Evolutionary conservation across 495 filamentous ascomycete species (phyloP).

Genomic region (Pyrenula massariospora): DNA sequence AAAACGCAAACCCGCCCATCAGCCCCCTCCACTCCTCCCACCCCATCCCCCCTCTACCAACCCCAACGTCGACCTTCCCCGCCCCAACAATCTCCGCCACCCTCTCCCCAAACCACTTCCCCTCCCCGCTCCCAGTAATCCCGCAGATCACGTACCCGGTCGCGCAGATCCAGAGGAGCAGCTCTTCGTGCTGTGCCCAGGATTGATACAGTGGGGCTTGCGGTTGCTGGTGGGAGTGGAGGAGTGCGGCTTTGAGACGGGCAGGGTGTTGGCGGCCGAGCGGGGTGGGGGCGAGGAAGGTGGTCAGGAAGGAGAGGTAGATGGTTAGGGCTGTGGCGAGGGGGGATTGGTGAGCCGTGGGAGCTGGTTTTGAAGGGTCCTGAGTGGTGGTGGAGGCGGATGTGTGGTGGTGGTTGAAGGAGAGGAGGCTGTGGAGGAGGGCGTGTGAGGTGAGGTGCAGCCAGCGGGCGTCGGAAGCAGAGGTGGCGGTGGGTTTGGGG

Average conservation of each 20-base stretch:
- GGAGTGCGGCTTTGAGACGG: not conserved
- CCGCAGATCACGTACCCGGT: not conserved
- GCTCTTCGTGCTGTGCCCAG: not conserved
- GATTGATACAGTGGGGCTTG: not conserved
- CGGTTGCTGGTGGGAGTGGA: not conserved
- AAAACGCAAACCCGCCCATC: not conserved
- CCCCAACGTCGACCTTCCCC: not conserved
- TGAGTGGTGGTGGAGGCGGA: not conserved
- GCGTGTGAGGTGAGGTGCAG: not conserved
- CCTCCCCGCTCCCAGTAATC: not conserved
- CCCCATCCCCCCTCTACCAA: too few relatives aligned
- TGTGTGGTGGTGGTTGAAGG: not conserved
- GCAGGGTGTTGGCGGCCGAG: not conserved
- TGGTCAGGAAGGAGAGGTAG: not conserved
- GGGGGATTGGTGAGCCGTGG: not conserved
- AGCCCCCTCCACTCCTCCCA: not conserved
- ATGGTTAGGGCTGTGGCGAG: not conserved
- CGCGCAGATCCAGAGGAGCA: not conserved
- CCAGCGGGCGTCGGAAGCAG: not conserved
- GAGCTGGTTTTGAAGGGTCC: not conserved
- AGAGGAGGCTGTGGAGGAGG: not conserved
- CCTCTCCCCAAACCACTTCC: not conserved
- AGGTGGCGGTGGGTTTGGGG: not conserved
- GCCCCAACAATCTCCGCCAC: not conserved
- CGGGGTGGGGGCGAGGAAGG: not conserved